A percentile compares a stretch with the other conserved stretches of the same genome.
Conservation (phyloP, 306 rosid species). For the Parietaria judaica region DNA sequence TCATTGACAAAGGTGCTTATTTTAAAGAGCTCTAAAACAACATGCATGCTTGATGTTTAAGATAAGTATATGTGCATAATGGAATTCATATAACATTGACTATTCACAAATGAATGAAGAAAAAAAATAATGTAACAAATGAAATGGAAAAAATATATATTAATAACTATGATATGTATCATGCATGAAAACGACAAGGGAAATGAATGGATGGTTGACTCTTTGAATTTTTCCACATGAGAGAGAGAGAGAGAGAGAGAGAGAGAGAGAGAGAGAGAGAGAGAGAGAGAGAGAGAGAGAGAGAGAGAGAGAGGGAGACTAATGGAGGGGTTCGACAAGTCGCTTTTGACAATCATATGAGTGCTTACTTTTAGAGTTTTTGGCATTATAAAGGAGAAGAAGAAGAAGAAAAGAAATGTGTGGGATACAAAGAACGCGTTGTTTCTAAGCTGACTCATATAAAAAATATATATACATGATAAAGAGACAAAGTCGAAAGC, state of each 20-base stretch:
- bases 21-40: no score
- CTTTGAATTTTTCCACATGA: not conserved
- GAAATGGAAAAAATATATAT: not conserved
- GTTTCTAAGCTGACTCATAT: slow-evolving; percentile 66
- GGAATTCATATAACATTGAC: not conserved
- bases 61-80: not conserved
- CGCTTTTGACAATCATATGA: slow-evolving; percentile 49
- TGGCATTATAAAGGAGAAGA: slow-evolving; percentile 21
- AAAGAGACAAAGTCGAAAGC: slow-evolving; percentile 1
- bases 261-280: slow-evolving; percentile 17
- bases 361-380: slow-evolving; percentile 52
- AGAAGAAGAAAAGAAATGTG: slow-evolving; percentile 21
- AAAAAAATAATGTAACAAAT: not conserved
- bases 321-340: slow-evolving; percentile 43
- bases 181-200: slow-evolving; percentile 28
- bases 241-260: slow-evolving; percentile 12
- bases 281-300: slow-evolving; percentile 14
- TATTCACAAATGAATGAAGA: not conserved
- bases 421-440: slow-evolving; percentile 60
- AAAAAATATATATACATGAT: not conserved
- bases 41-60: no score
- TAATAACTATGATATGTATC: not conserved
- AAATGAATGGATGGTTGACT: slow-evolving; percentile 46
- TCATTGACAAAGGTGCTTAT: no score
- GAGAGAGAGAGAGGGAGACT: slow-evolving; percentile 21